These are phyloP conservation scores for Przewalskia tangutica DNA, from an alignment of 257 asterid species.

Conservation along the genomic window DNA sequence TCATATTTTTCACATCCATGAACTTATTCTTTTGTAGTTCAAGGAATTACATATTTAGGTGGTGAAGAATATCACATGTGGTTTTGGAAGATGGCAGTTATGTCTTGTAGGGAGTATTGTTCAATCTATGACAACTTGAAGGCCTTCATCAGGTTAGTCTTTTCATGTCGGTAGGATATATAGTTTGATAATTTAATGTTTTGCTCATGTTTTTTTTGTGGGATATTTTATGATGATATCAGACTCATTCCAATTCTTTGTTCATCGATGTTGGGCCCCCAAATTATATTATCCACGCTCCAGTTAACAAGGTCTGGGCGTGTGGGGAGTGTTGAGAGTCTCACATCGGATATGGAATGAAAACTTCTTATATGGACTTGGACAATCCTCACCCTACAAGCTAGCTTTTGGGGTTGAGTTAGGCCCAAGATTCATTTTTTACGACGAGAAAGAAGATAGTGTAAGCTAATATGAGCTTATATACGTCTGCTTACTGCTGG, in stretches of 20 bases:
- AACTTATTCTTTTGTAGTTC: background rate
- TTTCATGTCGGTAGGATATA: background rate
- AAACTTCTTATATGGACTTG: too few relatives aligned
- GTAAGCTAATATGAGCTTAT: background rate
- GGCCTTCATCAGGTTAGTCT: constrained; percentile 56
- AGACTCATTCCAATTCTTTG: too few relatives aligned
- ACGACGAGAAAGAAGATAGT: constrained; percentile 22
- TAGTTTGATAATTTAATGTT: background rate
- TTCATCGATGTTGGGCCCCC: too few relatives aligned
- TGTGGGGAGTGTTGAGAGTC: too few relatives aligned
- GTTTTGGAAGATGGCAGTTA: constrained; percentile 82
- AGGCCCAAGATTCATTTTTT: too few relatives aligned
- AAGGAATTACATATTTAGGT: constrained; percentile 30
- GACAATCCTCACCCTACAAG: too few relatives aligned
- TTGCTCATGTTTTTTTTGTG: background rate
- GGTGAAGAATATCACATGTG: constrained; percentile 72
- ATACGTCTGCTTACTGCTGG: background rate
- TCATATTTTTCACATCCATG: background rate
- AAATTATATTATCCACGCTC: too few relatives aligned
- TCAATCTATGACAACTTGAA: constrained; percentile 78
- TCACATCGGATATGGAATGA: too few relatives aligned
- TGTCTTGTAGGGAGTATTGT: constrained; percentile 67
- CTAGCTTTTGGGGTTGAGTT: too few relatives aligned
- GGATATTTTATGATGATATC: too few relatives aligned
- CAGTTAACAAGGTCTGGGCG: too few relatives aligned